Evolutionary conservation across 148 eudicot genomes (phyloP).

Genomic region (Vaccinium vitisidaea): DNA sequence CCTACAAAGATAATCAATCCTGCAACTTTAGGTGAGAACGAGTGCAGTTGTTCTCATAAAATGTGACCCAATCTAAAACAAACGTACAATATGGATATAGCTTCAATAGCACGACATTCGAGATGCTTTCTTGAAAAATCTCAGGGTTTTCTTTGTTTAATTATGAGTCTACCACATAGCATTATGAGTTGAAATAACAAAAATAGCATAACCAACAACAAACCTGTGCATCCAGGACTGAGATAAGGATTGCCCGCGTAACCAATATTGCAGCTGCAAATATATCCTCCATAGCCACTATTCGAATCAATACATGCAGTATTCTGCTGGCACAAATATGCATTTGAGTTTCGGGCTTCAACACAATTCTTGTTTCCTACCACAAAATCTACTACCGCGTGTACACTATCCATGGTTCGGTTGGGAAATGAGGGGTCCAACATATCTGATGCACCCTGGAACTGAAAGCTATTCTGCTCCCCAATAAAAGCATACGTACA

Average conservation of each 20-base stretch:
- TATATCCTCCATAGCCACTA: constrained; percentile 24
- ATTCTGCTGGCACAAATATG: constrained; percentile 22
- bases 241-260: constrained; percentile 25
- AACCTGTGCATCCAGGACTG: constrained; percentile 5
- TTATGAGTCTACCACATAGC: too few species aligned
- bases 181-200: too few species aligned
- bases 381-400: constrained; percentile 24
- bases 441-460: constrained; percentile 19
- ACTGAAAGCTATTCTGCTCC: constrained; percentile 4
- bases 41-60: too few species aligned
- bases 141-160: too few species aligned
- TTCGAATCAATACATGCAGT: constrained; percentile 20
- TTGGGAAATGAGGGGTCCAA: constrained; percentile 10
- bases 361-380: not conserved
- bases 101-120: too few species aligned
- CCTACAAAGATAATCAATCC: too few species aligned
- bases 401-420: constrained; percentile 17
- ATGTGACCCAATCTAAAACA: too few species aligned
- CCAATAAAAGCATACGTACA: constrained; percentile 25
- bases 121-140: too few species aligned
- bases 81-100: too few species aligned
- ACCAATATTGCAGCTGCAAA: constrained; percentile 29
- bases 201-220: not conserved
- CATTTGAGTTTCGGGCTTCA: constrained; percentile 14
- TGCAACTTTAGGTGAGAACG: too few species aligned